Conservation (phyloP, 192 early-diverging fungal species). For the Linnemannia zychae region DNA sequence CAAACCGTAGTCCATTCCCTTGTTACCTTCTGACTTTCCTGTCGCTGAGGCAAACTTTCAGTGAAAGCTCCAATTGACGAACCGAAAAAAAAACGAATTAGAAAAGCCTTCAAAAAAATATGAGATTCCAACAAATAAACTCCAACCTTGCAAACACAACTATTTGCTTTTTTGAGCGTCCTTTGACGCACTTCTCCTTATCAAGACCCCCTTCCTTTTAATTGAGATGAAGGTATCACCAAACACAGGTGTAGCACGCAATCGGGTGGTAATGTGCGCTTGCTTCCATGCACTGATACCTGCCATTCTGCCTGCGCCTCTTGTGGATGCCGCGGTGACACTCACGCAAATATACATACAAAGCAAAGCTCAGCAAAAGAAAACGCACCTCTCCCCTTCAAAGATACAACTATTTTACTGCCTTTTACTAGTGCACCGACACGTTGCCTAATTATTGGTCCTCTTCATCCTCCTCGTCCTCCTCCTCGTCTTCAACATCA, state of each 20-base stretch:
- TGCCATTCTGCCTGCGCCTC: too few relatives aligned
- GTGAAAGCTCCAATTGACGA: not conserved
- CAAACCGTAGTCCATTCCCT: not conserved
- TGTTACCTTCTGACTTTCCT: not conserved
- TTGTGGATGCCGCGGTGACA: too few relatives aligned
- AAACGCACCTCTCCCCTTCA: not conserved
- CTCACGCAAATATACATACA: not conserved
- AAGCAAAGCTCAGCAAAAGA: not conserved
- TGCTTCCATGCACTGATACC: too few relatives aligned
- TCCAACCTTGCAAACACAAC: not conserved
- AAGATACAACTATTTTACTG: too few relatives aligned
- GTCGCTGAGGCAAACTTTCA: not conserved
- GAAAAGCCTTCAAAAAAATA: conserved; percentile 2
- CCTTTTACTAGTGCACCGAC: too few relatives aligned
- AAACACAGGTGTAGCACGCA: not conserved
- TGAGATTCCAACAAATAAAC: not conserved
- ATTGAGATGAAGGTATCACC: not conserved
- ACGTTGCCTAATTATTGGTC: conserved; percentile 4
- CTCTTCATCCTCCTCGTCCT: conserved; percentile 21
- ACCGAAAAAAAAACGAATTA: conserved; percentile 16
- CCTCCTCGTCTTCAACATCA: conserved; percentile 6
- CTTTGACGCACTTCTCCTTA: not conserved
- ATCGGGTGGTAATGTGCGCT: not conserved
- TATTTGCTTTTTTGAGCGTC: not conserved
- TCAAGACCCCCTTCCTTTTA: not conserved